Evolutionary conservation across 2,329 filamentous ascomycete species (phyloP), one percentile per base, ranked within the genome.

Genomic region (Phaeosphaeria sp.): DNA sequence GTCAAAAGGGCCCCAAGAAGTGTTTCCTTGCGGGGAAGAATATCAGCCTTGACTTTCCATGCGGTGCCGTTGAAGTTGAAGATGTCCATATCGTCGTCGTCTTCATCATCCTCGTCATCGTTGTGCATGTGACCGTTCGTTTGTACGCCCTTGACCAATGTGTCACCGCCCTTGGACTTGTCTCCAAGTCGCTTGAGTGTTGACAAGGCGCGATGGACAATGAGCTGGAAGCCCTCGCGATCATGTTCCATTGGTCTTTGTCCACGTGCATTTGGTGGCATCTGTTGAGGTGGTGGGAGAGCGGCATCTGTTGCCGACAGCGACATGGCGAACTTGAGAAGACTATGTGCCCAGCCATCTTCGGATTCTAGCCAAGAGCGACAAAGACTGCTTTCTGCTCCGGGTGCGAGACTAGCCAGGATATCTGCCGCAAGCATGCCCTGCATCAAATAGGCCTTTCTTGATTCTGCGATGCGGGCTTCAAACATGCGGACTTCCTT

Each of bases 381-480:
- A 3, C 93, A 90, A 7, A 97, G 79, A 3, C 87, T 85, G 17
- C 84, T 85, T 64, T 96, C 92, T n/a, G 87, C 83, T 4, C 85
- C 85, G 2, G 89, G 89, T 2, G 88, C 87, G 25, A 97, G 82
- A 9, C 89, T 89, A 0, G 92, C 88, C 2, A 98, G 80, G 51
- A 98, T 96, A 66, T 98, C 93, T 0, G 92, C 93, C 1, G 93
- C 91, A 6, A 98, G 83, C 68, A 98, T 86, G 1, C 93, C 93
- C 78, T 99, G 95, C 85, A 96, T 95, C 11, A 99, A 80, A 69
- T 92, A 89, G 0, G 95, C 90, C 77, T 96, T 97, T 55, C 95
- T 88, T 3, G 87, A 87, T 74, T 97, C 93, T 5, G 95, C 86
- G 5, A 93, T 84, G 0, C 88, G 85, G 0, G 90, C 72, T 63